Conservation (phyloP, 257 asterid species). For the Solanum paucissectum region DNA sequence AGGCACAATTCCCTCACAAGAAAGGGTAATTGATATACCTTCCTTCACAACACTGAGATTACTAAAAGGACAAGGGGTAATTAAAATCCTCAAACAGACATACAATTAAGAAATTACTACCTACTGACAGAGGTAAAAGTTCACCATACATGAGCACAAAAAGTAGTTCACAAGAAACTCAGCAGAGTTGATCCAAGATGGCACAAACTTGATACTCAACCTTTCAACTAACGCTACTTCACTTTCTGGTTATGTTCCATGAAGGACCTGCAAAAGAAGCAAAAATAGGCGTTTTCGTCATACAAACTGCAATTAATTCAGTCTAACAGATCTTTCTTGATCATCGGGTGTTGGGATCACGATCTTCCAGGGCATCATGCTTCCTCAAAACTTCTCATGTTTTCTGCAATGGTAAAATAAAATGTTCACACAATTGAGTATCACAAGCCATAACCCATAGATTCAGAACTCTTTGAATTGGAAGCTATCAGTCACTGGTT, state of each 20-base stretch:
- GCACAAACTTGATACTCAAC: conserved; percentile 29
- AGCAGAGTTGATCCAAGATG: conserved; percentile 33
- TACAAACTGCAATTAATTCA: conserved; percentile 21
- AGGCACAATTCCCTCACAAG: not conserved
- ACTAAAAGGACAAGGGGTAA: conserved; percentile 7
- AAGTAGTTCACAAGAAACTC: conserved; percentile 46
- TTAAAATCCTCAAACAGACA: conserved; percentile 8
- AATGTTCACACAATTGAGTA: conserved; percentile 14
- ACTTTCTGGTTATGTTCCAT: conserved; percentile 22
- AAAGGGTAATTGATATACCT: not conserved
- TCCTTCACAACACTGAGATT: conserved; percentile 10
- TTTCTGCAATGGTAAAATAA: conserved; percentile 2
- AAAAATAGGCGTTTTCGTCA: conserved; percentile 29
- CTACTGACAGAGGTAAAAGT: conserved; percentile 46
- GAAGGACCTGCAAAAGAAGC: conserved; percentile 68
- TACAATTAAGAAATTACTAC: conserved; percentile 38
- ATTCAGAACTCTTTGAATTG: conserved; percentile 14
- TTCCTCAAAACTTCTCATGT: not conserved
- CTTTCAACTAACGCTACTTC: conserved; percentile 38
- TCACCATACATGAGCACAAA: conserved; percentile 50
- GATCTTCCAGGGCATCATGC: conserved; percentile 5
- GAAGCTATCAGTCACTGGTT: conserved; percentile 8
- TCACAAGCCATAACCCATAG: conserved; percentile 1
- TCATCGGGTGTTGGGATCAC: conserved; percentile 13
- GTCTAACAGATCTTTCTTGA: conserved; percentile 21